These are phyloP conservation scores for Euryodendron excelsum DNA, from an alignment of 148 eudicot species.

Conservation along the genomic window DNA sequence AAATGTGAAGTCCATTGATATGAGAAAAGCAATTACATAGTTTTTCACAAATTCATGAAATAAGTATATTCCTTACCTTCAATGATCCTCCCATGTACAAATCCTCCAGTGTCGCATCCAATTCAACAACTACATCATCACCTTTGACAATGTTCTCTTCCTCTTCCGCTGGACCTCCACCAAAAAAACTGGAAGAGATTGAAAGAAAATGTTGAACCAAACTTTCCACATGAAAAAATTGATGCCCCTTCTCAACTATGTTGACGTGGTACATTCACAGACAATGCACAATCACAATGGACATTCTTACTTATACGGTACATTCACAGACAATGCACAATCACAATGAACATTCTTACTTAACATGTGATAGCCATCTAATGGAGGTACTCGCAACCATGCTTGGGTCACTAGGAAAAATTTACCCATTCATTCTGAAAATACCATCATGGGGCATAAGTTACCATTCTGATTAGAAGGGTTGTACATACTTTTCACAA, in stretches of 20 bases:
- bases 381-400: too few relatives aligned
- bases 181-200: constrained; percentile 49
- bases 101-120: constrained; percentile 92
- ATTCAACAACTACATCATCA: constrained; percentile 87
- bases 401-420: too few relatives aligned
- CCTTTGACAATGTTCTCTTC: constrained; percentile 84
- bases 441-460: not conserved
- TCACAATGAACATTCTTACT: too few relatives aligned
- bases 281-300: not conserved
- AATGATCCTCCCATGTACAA: constrained; percentile 88
- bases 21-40: not conserved
- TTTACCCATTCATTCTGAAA: too few relatives aligned
- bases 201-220: not conserved
- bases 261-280: not conserved
- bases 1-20: not conserved
- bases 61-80: constrained; percentile 50
- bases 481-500: not conserved
- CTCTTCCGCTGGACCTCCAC: constrained; percentile 70
- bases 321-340: too few relatives aligned
- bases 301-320: not conserved
- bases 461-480: not conserved
- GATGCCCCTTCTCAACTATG: not conserved
- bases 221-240: not conserved
- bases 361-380: not conserved
- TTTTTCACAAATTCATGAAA: not conserved